These are phyloP conservation scores for Mycena albidolilacea DNA, from an alignment of 768 basidiomycete genomes.

Conservation along the genomic window DNA sequence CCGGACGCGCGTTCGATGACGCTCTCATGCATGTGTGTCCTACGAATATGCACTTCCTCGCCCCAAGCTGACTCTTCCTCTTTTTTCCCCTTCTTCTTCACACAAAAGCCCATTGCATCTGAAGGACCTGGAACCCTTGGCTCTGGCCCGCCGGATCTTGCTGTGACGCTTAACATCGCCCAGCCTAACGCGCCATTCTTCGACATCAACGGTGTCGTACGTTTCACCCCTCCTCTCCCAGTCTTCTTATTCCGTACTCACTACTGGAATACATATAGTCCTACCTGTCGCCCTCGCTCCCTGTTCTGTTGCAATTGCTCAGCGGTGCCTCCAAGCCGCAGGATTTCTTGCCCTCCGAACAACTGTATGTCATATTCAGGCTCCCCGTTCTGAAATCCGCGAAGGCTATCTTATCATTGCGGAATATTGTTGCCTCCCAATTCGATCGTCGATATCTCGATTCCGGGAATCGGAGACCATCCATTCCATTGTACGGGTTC, in stretches of 20 bases:
- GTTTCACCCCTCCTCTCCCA: not conserved
- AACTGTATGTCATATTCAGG: not conserved
- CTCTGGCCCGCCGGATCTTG: slow-evolving; percentile 33
- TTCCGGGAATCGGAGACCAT: slow-evolving; percentile 30
- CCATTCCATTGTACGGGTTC: slow-evolving; percentile 35
- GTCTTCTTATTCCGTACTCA: not conserved
- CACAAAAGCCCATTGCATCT: slow-evolving; percentile 24
- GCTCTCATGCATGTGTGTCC: slow-evolving; percentile 48
- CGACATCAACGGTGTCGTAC: slow-evolving; percentile 38
- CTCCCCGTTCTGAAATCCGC: too few relatives aligned
- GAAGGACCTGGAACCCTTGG: slow-evolving; percentile 31
- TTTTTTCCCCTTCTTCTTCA: too few relatives aligned
- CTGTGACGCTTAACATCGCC: slow-evolving; percentile 29
- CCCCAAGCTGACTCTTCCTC: not conserved
- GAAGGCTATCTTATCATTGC: not conserved
- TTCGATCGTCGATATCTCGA: slow-evolving; percentile 29
- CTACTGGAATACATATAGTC: slow-evolving; percentile 8
- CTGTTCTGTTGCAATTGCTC: slow-evolving; percentile 64
- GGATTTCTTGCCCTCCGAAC: slow-evolving; percentile 31
- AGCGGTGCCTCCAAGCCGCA: slow-evolving; percentile 53
- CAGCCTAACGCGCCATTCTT: slow-evolving; percentile 37
- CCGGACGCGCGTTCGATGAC: slow-evolving; percentile 45
- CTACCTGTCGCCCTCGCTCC: slow-evolving; percentile 54
- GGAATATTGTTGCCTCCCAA: slow-evolving; percentile 24
- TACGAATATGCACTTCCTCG: not conserved